Conservation (phyloP, 768 basidiomycete genomes). For the Serendipita sp. region DNA sequence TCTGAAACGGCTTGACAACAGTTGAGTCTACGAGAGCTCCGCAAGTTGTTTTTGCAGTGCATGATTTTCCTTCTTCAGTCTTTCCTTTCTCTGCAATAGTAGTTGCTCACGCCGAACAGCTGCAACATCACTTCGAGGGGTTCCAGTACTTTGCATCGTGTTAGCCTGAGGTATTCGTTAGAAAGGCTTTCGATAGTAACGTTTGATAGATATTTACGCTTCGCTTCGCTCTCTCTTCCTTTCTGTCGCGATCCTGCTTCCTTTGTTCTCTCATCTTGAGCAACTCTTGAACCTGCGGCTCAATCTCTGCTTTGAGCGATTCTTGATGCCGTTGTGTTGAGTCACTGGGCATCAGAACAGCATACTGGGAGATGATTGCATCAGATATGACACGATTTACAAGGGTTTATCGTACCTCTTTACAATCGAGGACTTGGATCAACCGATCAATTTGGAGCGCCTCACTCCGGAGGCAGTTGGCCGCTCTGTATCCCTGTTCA, state of each 20-base stretch:
- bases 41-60: not conserved
- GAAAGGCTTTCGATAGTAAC: not conserved
- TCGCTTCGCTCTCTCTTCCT: not conserved
- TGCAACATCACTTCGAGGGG: not conserved
- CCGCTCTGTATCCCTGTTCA: not conserved
- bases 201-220: not conserved
- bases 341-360: not conserved
- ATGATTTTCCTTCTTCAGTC: not conserved
- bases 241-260: not conserved
- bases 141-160: not conserved
- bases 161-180: not conserved
- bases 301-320: not conserved
- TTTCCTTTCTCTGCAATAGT: not conserved
- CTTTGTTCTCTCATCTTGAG: not conserved
- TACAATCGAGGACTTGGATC: not conserved
- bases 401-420: not conserved
- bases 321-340: conserved; percentile 1
- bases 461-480: not conserved
- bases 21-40: not conserved
- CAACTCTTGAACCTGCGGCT: not conserved
- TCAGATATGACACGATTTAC: not conserved
- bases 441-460: conserved; percentile 2
- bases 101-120: not conserved
- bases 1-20: not conserved
- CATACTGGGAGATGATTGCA: not conserved